A percentile compares a stretch with the other conserved stretches of the same genome.
phyloP scores from a whole-genome alignment of 352 stramenopile species.

The Albugo laibachii region DNA sequence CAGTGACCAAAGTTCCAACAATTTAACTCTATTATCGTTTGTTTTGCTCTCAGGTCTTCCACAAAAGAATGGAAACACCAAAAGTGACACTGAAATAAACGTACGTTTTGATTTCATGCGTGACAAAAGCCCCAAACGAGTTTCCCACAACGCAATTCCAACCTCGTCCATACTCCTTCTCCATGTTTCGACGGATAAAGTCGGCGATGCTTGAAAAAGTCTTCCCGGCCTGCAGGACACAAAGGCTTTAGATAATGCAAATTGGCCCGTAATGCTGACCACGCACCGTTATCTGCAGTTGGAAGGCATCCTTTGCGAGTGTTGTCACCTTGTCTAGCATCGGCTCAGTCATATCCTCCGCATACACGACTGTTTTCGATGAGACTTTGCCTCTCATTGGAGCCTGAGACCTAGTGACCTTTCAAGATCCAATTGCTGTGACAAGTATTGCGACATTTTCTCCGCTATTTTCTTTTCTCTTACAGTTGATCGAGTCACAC shows the following conservation, averaged over 20 bases:
- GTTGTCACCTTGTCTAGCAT: conserved; percentile 84
- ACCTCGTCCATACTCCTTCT: conserved; percentile 81
- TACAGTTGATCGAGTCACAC: no score
- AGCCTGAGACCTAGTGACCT: neutral
- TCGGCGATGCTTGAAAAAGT: conserved; percentile 84
- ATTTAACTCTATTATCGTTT: no score
- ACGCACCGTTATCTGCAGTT: conserved; percentile 62
- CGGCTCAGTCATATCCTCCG: conserved; percentile 88
- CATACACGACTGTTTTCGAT: conserved; percentile 85
- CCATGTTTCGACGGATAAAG: conserved; percentile 82
- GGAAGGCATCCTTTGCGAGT: conserved; percentile 80
- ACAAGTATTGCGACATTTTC: no score
- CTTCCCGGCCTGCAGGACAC: conserved; percentile 50
- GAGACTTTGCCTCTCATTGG: neutral
- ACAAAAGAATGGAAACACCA: conserved; percentile 83
- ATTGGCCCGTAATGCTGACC: neutral
- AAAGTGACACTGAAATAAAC: conserved; percentile 87
- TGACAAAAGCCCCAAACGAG: conserved; percentile 86
- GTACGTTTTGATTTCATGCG: conserved; percentile 91
- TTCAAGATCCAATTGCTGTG: no score
- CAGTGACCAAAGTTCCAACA: no score
- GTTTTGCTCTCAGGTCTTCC: conserved; percentile 50
- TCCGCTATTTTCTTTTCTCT: no score
- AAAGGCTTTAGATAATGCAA: neutral
- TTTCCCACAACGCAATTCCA: conserved; percentile 88